Evolutionary conservation across 306 rosid genomes (phyloP).

Genomic region (Purshia tridentata): DNA sequence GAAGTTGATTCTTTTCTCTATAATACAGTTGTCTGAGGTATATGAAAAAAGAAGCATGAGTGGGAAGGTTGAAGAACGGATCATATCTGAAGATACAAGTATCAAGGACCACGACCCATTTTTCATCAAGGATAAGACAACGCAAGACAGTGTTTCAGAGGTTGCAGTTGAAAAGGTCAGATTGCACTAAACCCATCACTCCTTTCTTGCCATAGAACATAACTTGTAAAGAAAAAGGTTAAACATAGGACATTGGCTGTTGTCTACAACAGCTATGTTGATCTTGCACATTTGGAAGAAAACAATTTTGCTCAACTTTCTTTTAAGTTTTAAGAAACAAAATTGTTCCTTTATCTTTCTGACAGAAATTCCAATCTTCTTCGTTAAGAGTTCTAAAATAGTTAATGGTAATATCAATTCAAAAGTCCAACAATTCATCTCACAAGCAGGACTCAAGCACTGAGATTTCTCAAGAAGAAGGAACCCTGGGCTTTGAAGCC

Average conservation of each 20-base stretch:
- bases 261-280: no score
- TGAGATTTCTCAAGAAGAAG: conserved; percentile 16
- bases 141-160: conserved; percentile 13
- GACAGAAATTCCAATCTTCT: not conserved
- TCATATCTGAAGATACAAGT: not conserved
- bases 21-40: conserved; percentile 19
- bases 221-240: not conserved
- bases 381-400: not conserved
- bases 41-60: conserved; percentile 1
- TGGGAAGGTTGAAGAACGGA: conserved; percentile 4
- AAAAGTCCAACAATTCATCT: conserved; percentile 4
- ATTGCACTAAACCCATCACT: not conserved
- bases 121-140: not conserved
- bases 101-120: not conserved
- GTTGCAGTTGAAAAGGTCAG: conserved; percentile 30
- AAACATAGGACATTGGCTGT: no score
- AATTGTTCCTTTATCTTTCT: not conserved
- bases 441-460: conserved; percentile 24
- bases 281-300: no score
- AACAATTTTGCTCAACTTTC: not conserved
- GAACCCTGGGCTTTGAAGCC: not conserved
- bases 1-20: conserved; percentile 4
- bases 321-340: not conserved
- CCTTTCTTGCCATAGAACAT: not conserved
- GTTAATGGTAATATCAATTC: not conserved